Evolutionary conservation across 2,329 filamentous ascomycete genomes (phyloP).

Genomic region (Elsinoe australis): DNA sequence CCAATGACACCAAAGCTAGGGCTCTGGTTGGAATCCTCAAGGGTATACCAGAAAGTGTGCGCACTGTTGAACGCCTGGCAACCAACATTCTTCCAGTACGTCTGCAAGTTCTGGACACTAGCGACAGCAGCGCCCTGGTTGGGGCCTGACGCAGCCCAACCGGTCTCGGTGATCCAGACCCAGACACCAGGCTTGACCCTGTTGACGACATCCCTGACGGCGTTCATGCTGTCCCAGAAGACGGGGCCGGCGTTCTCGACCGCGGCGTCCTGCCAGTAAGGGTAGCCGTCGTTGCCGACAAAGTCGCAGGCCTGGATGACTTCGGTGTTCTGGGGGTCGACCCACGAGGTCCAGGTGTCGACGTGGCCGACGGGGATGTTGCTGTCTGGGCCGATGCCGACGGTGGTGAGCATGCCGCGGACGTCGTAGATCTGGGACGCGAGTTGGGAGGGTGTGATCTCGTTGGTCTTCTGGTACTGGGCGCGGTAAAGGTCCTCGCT

Average conservation of each 20-base stretch:
- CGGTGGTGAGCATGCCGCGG: slow-evolving; percentile 3
- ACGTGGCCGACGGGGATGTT: slow-evolving; percentile 50
- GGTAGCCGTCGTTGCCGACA: slow-evolving; percentile 58
- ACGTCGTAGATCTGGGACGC: slow-evolving; percentile 11
- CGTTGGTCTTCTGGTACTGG: slow-evolving; percentile 35
- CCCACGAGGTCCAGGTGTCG: slow-evolving; percentile 56
- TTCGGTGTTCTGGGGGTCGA: slow-evolving; percentile 50
- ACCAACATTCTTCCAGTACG: slow-evolving; percentile 56
- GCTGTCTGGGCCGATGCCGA: slow-evolving; percentile 3
- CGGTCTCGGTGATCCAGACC: slow-evolving; percentile 46
- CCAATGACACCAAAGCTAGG: slow-evolving; percentile 38
- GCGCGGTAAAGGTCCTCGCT: slow-evolving; percentile 67
- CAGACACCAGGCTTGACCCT: slow-evolving; percentile 30
- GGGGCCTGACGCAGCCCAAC: slow-evolving; percentile 54
- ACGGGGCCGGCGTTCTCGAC: slow-evolving; percentile 50
- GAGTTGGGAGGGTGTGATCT: neutral
- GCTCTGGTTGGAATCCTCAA: slow-evolving; percentile 32
- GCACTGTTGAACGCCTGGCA: slow-evolving; percentile 51
- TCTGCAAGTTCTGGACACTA: slow-evolving; percentile 51
- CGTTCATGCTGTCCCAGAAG: slow-evolving; percentile 41
- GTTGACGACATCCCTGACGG: slow-evolving; percentile 38
- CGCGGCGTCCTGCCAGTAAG: slow-evolving; percentile 55
- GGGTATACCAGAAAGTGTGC: slow-evolving; percentile 53
- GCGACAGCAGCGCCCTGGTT: slow-evolving; percentile 50
- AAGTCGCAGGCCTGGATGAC: slow-evolving; percentile 59